Evolutionary conservation across 192 early-diverging fungal species (phyloP).

Genomic region (Dissophora ornata): DNA sequence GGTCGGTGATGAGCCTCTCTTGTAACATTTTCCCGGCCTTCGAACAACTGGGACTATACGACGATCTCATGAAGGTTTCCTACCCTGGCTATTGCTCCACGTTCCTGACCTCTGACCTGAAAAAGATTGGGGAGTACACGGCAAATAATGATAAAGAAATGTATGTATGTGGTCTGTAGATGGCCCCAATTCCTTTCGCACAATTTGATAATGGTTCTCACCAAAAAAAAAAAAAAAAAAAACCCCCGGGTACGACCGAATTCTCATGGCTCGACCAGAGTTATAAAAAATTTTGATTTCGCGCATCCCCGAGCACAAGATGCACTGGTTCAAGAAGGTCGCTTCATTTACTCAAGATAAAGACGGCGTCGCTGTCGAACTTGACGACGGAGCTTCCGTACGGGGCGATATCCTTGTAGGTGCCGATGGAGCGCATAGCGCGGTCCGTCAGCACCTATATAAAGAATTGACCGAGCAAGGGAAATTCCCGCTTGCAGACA

Average conservation of each 20-base stretch:
- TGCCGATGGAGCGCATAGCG: conserved; percentile 21
- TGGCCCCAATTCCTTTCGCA: neutral
- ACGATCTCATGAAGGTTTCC: neutral
- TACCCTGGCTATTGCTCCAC: neutral
- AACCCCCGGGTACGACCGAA: conserved; percentile 3
- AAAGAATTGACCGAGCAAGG: neutral
- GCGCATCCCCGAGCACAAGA: neutral
- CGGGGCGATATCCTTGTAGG: conserved; percentile 35
- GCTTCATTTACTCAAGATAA: conserved; percentile 4
- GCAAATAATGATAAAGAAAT: neutral
- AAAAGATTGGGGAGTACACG: neutral
- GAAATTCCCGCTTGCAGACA: neutral
- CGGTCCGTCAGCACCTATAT: conserved; percentile 15
- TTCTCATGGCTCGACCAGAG: conserved; percentile 9
- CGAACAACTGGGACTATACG: conserved; percentile 15
- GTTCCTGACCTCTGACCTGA: neutral
- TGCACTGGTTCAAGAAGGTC: conserved; percentile 21
- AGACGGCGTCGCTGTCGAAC: conserved; percentile 7
- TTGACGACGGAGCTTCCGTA: neutral
- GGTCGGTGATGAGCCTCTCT: conserved; percentile 11
- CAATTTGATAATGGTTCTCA: neutral
- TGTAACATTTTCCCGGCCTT: conserved; percentile 10
- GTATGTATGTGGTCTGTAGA: neutral
- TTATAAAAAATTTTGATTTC: conserved; percentile 10
- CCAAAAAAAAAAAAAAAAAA: too few relatives aligned